Percentiles rank a stretch among this genome's conserved stretches.
Conservation (phyloP, 306 rosid species). For the Citrullus mucosospermus region DNA sequence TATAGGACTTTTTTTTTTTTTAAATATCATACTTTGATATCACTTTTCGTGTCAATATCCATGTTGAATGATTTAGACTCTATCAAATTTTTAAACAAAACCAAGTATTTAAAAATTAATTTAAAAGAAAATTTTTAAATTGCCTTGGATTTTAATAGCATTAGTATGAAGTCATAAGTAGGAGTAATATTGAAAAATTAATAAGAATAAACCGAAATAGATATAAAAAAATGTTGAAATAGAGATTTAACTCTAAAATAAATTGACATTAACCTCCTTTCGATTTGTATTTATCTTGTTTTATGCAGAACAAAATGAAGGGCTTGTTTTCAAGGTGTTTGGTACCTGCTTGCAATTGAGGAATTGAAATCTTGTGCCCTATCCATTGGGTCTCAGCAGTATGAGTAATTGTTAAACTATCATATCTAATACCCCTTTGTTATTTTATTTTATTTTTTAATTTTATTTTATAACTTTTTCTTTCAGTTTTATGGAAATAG, state of each 20-base stretch:
- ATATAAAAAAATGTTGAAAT: no score
- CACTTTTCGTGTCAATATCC: no score
- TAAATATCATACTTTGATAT: no score
- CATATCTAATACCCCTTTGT: not conserved
- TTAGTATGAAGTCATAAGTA: no score
- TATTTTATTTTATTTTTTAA: not conserved
- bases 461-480: not conserved
- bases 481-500: not conserved
- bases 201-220: no score
- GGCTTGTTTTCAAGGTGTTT: constrained; percentile 72
- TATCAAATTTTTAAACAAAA: no score
- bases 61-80: no score
- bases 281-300: not conserved
- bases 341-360: constrained; percentile 55
- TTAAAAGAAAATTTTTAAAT: no score
- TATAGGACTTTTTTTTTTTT: no score
- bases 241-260: not conserved
- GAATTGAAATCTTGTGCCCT: not conserved
- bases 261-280: not conserved
- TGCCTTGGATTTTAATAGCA: no score
- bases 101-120: no score
- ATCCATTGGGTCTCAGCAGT: not conserved
- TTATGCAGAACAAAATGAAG: constrained; percentile 55
- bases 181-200: no score
- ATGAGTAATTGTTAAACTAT: not conserved